A percentile compares a stretch with the other conserved stretches of the same genome.
Evolutionary conservation across 371 early-diverging fungal species (phyloP).

Genomic region (Actinomortierella wolfii): DNA sequence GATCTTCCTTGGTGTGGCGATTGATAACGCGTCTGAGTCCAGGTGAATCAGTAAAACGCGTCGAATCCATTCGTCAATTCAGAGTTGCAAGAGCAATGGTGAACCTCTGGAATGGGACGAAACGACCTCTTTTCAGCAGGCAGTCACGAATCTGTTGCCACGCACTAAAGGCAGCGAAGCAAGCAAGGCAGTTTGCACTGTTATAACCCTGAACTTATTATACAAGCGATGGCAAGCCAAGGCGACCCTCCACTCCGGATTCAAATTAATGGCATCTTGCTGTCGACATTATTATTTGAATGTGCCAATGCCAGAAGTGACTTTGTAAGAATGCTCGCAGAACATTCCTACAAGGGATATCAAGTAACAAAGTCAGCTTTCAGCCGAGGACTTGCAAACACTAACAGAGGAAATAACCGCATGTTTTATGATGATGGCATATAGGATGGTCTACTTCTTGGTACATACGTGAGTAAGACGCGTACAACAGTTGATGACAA

Average conservation of each 20-base stretch:
- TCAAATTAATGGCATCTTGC: constrained; percentile 38
- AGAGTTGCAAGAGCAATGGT: too few relatives aligned
- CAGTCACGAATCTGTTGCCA: too few relatives aligned
- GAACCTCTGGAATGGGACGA: too few relatives aligned
- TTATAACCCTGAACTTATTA: too few relatives aligned
- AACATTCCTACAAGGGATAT: too few relatives aligned
- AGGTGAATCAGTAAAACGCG: constrained; percentile 20
- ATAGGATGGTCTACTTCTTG: constrained; percentile 40
- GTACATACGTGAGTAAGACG: constrained; percentile 23
- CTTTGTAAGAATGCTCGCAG: too few relatives aligned
- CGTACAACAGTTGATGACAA: constrained; percentile 33
- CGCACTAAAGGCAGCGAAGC: too few relatives aligned
- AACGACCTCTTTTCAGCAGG: too few relatives aligned
- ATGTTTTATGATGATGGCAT: background rate
- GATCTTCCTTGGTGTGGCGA: constrained; percentile 38
- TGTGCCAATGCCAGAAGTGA: constrained; percentile 41
- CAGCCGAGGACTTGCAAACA: background rate
- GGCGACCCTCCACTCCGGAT: constrained; percentile 22
- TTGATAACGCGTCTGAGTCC: constrained; percentile 32
- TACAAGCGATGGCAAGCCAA: too few relatives aligned
- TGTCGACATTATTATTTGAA: constrained; percentile 42
- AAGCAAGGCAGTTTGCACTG: too few relatives aligned
- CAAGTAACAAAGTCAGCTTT: too few relatives aligned
- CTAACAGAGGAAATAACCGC: background rate
- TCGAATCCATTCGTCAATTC: too few relatives aligned